Base-by-base conservation (phyloP, 2,329 filamentous ascomycete species). In the Talaromyces sp. region DNA sequence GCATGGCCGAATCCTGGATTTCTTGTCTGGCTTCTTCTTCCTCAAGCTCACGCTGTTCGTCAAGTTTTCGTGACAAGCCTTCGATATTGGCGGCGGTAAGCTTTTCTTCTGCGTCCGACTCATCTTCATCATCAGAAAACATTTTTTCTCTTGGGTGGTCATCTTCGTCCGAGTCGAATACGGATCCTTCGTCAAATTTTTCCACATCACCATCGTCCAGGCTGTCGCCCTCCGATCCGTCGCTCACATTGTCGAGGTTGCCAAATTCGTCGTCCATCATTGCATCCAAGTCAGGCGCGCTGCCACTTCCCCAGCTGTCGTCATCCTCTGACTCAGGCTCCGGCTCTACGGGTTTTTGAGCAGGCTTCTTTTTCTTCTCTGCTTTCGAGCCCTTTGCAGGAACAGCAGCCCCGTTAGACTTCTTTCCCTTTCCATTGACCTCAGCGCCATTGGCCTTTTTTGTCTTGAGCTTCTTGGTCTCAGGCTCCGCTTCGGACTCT, bases 71-170 rank as follows among this genome's bases (percentile, higher is more conserved):
- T 60, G 93, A 93, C 60, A 99, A 80, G 62, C 95, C 95, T 69
- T 89, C 95, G 65, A 99, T 98, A 76, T 99, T 99, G 65, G 95
- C 95, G 1, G 93, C 93, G 57, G 92, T 99, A 67, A 99, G 84
- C 73, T 88, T 89, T 78, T 97, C 93, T 77, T 96, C 92, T 5
- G 87, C 88, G 69, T 96, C 92, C 0, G 90, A 93, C 57, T 92
- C 88, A 66, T 93, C 91, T 68, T 96, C 92, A 71, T 98, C 93
- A 66, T 98, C 95, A 0, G 95, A 98, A 82, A 96, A 99, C 82
- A 96, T 91, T 66, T 88, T 85, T 69, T 83, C 83, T 73, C 77
- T 82, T 72, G 75, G 77, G 58, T 78, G 78, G 27, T 63, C 58
- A 15, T 64, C 62, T 33, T 86, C 85, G 65, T 93, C 90, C 13